A percentile compares a stretch with the other conserved stretches of the same genome.
Evolutionary conservation across 2,329 filamentous ascomycete species (phyloP).

Genomic region (Pyricularia sp.): DNA sequence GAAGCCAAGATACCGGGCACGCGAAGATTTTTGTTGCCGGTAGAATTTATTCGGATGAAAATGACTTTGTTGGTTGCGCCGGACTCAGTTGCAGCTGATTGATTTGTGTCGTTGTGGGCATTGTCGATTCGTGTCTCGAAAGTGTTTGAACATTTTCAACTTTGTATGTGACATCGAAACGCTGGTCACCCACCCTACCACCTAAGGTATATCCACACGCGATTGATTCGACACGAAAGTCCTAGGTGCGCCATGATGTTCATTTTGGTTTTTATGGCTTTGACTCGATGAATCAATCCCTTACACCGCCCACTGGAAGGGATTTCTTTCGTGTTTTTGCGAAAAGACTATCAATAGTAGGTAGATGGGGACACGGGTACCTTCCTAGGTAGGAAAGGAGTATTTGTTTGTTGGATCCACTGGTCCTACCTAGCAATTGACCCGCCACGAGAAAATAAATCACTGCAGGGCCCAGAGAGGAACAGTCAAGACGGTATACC

Average conservation of each 20-base stretch:
- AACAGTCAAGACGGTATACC: too few species aligned
- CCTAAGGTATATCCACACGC: background rate
- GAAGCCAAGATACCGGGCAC: background rate
- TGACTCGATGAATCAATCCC: background rate
- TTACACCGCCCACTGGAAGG: too few species aligned
- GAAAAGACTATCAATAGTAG: too few species aligned
- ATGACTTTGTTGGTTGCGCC: background rate
- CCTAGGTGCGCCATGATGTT: background rate
- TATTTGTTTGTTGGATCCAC: background rate
- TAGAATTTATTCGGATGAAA: background rate
- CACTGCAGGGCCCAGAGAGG: background rate
- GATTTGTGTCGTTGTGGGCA: conserved; percentile 6
- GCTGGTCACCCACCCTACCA: background rate
- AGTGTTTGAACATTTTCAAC: conserved; percentile 8
- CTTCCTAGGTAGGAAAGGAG: too few species aligned
- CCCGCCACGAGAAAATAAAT: background rate
- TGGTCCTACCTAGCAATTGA: background rate
- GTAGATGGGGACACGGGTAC: too few species aligned
- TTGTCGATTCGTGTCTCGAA: conserved; percentile 9
- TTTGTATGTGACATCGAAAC: background rate
- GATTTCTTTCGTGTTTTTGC: too few species aligned
- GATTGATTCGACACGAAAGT: background rate
- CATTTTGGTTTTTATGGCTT: background rate
- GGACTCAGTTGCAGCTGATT: background rate
- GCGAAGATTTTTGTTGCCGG: conserved; percentile 2